A percentile compares a stretch with the other conserved stretches of the same genome.
phyloP scores from a whole-genome alignment of 768 basidiomycete species.

The Kwoniella newhampshirensis region DNA sequence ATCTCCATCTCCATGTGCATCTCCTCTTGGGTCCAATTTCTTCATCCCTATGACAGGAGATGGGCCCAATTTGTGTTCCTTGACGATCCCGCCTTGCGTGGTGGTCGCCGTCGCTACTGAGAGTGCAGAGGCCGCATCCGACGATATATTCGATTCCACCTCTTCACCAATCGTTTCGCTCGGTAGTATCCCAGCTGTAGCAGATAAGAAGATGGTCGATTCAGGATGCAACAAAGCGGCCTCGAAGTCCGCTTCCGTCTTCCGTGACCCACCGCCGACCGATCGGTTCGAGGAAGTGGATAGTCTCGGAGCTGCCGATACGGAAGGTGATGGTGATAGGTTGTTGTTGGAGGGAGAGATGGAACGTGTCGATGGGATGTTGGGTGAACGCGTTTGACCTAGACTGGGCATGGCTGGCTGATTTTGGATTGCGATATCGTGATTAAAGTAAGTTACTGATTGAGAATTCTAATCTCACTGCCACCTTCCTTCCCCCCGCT shows the following conservation, averaged over 20 bases:
- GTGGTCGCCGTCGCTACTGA: background rate
- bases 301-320: background rate
- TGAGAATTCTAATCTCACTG: too few relatives aligned
- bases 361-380: too few relatives aligned
- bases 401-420: too few relatives aligned
- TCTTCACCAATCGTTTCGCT: conserved; percentile 9
- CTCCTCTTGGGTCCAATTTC: too few relatives aligned
- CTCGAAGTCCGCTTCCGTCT: conserved; percentile 28
- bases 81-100: background rate
- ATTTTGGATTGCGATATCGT: too few relatives aligned
- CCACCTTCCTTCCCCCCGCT: too few relatives aligned
- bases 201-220: conserved; percentile 26
- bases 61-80: background rate
- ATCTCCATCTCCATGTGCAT: conserved; percentile 3
- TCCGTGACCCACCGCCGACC: too few relatives aligned
- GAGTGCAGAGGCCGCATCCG: background rate
- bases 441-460: too few relatives aligned
- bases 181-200: conserved; percentile 7
- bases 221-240: conserved; percentile 24
- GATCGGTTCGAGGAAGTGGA: conserved; percentile 29
- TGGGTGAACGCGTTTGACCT: too few relatives aligned
- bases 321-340: conserved; percentile 18
- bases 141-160: conserved; percentile 4
- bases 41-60: background rate
- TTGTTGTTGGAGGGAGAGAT: too few relatives aligned